Evolutionary conservation across 192 early-diverging fungal genomes (phyloP).

Genomic region (Chytriomyces sp.): DNA sequence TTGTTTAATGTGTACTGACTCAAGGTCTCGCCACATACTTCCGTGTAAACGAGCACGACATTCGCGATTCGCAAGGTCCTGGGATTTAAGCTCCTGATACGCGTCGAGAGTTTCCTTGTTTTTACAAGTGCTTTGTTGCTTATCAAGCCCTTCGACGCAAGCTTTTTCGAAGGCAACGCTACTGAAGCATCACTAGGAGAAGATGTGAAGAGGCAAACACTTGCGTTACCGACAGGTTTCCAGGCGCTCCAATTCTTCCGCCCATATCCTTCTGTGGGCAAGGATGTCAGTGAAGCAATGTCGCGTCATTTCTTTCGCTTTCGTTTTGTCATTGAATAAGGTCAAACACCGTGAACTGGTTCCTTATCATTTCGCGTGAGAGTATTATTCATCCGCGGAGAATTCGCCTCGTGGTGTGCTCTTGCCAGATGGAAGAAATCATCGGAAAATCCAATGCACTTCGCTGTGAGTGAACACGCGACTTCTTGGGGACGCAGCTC

Average conservation of each 20-base stretch:
- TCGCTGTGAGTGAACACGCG: conserved; percentile 9
- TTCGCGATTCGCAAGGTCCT: neutral
- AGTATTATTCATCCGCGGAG: too few species aligned
- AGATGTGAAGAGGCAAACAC: too few species aligned
- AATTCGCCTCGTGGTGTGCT: too few species aligned
- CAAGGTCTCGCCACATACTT: neutral
- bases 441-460: conserved; percentile 17
- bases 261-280: conserved; percentile 26
- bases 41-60: neutral
- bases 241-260: conserved; percentile 19
- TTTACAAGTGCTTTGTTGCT: neutral
- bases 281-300: neutral
- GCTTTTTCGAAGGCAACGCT: conserved; percentile 12
- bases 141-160: conserved; percentile 1
- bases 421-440: too few species aligned
- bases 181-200: too few species aligned
- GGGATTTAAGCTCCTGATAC: neutral
- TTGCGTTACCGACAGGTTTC: conserved; percentile 27
- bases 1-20: too few species aligned
- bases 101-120: neutral
- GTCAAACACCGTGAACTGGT: too few species aligned
- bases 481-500: neutral
- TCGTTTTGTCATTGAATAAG: neutral
- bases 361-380: too few species aligned
- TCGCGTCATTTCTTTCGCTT: neutral